Evolutionary conservation across 176 grass and related monocot genomes (phyloP), one percentile per base, ranked within the genome.

Genomic region (Triticum aestivum): DNA sequence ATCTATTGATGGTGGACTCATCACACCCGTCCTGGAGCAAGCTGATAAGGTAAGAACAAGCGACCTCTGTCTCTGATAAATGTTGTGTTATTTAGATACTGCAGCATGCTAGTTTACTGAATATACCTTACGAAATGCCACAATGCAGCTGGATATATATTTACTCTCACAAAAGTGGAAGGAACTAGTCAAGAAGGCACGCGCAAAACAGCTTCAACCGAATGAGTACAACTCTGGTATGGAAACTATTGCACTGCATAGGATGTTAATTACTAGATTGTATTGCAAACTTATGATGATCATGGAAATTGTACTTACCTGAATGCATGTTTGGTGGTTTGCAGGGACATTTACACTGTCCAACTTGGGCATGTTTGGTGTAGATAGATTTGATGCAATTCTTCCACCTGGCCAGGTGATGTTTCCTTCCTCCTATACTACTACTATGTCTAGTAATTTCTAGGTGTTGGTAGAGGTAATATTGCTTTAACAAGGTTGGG

Each of bases 301-400:
- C 41, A 66, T 81, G 42, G 18, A 44, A 33, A 82, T 66, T 83
- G 61, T 76, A 73, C 61, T 91, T 81, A 83, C 29, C 39, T 84
- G 61, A 78, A 77, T 11, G 30, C 30, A 32, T 32, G 38, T 26
- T 88, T 84, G 67, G 14, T 86, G 20, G 13, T 88, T 30, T 89
- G 29, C 65, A 99, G 97, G 97, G 30, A 96, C 97, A 78, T 99
- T 96, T 94, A 99, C 97, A 37, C 81, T 99, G 17, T 96, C 97
- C 29, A 99, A 96, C 86, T 72, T 99, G 77, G 97, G 97, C 80
- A 99, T 99, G 97, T 99, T 96, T 91, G 97, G 94, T 44, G 97
- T 99, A 65, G 94, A 96, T 76, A 89, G 92, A 83, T 99, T 96
- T 79, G 97, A 99, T 87, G 97, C 97, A 21, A 99, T 99, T 75